Conservation (phyloP, 1,284 basidiomycete genomes). For the Phellopilus nigrolimitatus region DNA sequence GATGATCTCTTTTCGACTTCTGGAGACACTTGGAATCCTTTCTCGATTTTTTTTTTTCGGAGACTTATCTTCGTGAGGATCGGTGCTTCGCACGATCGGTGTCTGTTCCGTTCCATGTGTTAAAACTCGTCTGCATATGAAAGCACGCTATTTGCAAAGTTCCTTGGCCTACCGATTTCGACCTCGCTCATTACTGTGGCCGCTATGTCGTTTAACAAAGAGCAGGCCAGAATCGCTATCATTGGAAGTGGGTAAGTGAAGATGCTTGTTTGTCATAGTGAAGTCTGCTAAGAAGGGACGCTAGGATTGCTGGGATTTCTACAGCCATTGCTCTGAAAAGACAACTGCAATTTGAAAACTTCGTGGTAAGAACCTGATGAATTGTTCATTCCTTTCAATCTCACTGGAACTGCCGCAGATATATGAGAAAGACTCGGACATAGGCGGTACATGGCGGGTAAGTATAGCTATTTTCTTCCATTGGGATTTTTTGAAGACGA, state of each 20-base stretch:
- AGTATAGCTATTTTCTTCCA: slow-evolving; percentile 20
- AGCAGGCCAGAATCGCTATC: slow-evolving; percentile 36
- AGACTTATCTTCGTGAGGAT: too few species aligned
- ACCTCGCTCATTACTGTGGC: too few species aligned
- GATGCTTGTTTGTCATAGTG: neutral
- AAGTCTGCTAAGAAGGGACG: neutral
- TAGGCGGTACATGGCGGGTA: slow-evolving; percentile 54
- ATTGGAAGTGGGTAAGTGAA: slow-evolving; percentile 45
- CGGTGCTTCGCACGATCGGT: too few species aligned
- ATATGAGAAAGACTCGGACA: slow-evolving; percentile 39
- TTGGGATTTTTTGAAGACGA: slow-evolving; percentile 32
- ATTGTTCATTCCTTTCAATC: neutral
- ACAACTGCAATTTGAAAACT: slow-evolving; percentile 40
- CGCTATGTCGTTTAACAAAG: slow-evolving; percentile 20
- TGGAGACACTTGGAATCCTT: too few species aligned
- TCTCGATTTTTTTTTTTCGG: too few species aligned
- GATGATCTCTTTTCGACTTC: too few species aligned
- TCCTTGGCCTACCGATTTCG: too few species aligned
- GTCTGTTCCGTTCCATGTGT: too few species aligned
- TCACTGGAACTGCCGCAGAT: slow-evolving; percentile 32
- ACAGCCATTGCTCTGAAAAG: slow-evolving; percentile 44
- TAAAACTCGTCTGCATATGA: too few species aligned
- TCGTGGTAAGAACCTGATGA: slow-evolving; percentile 33
- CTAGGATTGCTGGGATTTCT: slow-evolving; percentile 40
- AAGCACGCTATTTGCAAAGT: too few species aligned